phyloP scores from a whole-genome alignment of 805 yeast genomes.

The Kregervanrija fluxuum region DNA sequence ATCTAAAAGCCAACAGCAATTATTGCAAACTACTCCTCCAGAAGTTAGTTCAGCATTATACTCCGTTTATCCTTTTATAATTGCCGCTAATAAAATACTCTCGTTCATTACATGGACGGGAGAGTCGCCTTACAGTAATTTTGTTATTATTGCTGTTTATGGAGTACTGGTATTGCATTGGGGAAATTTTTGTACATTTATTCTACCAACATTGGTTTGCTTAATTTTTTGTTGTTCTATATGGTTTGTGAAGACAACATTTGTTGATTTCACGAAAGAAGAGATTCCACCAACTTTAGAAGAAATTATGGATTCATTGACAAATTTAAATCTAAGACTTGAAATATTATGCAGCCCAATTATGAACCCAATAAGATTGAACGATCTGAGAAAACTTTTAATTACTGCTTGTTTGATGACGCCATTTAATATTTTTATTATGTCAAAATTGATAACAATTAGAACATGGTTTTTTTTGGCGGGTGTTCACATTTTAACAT shows the following conservation, averaged over 20 bases:
- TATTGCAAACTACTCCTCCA: slow-evolving; percentile 29
- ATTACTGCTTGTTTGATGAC: slow-evolving; percentile 30
- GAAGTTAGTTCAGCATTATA: slow-evolving; percentile 39
- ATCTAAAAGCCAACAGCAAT: slow-evolving; percentile 7
- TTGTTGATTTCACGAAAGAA: slow-evolving; percentile 28
- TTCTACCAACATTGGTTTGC: slow-evolving; percentile 34
- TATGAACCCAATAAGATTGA: slow-evolving; percentile 1
- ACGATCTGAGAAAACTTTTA: slow-evolving; percentile 17
- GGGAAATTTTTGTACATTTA: slow-evolving; percentile 28
- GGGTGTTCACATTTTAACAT: slow-evolving; percentile 34
- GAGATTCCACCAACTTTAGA: slow-evolving; percentile 40
- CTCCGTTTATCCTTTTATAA: slow-evolving; percentile 39
- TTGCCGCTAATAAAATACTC: slow-evolving; percentile 36
- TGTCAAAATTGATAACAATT: slow-evolving; percentile 28
- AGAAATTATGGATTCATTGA: slow-evolving; percentile 41
- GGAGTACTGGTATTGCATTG: slow-evolving; percentile 37
- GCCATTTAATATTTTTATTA: slow-evolving; percentile 36
- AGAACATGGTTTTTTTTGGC: slow-evolving; percentile 26
- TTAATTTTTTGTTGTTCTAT: slow-evolving; percentile 32
- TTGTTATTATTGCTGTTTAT: slow-evolving; percentile 33
- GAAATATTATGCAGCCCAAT: slow-evolving; percentile 30
- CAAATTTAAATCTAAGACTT: slow-evolving; percentile 37
- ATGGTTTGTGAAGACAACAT: slow-evolving; percentile 38
- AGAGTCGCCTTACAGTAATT: slow-evolving; percentile 39
- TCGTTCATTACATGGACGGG: slow-evolving; percentile 51